Conservation (phyloP, 2,329 filamentous ascomycete species). For the Fusarium paranaense region DNA sequence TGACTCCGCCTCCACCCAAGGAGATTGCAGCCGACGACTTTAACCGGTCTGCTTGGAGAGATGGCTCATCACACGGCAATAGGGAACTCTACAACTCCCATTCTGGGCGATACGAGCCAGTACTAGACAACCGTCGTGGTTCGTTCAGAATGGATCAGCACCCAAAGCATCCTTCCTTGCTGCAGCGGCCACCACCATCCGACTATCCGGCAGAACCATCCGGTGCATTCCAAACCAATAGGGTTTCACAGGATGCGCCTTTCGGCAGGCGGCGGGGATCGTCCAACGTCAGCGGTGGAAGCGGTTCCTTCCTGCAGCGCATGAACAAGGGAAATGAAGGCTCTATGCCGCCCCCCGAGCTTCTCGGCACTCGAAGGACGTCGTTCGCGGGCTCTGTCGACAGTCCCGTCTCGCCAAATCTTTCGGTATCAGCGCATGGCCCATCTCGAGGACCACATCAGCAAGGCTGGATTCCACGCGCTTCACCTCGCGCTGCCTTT, state of each 20-base stretch:
- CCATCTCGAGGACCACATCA: constrained; percentile 43
- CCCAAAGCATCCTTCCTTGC: constrained; percentile 78
- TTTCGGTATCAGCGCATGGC: constrained; percentile 43
- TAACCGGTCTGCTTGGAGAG: constrained; percentile 83
- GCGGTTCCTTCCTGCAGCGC: constrained; percentile 75
- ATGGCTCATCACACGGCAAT: constrained; percentile 70
- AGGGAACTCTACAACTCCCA: constrained; percentile 95
- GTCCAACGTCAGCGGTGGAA: constrained; percentile 91
- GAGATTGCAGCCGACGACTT: constrained; percentile 97
- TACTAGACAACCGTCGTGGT: constrained; percentile 76
- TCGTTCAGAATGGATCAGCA: constrained; percentile 75
- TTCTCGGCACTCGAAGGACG: constrained; percentile 57
- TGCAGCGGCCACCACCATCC: constrained; percentile 77
- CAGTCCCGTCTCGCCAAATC: constrained; percentile 59
- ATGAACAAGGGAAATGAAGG: constrained; percentile 58
- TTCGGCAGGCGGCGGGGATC: constrained; percentile 85
- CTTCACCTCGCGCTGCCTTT: constrained; percentile 58
- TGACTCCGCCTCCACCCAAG: constrained; percentile 65
- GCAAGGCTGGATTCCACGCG: constrained; percentile 46
- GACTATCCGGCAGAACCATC: constrained; percentile 85
- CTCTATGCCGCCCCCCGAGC: constrained; percentile 56
- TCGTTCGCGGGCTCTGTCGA: constrained; percentile 65
- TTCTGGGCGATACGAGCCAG: constrained; percentile 92
- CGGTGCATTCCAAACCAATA: constrained; percentile 84
- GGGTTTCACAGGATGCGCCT: constrained; percentile 73